Evolutionary conservation across 208 protist genomes (phyloP).

Genomic region (Phytomonas francai): DNA sequence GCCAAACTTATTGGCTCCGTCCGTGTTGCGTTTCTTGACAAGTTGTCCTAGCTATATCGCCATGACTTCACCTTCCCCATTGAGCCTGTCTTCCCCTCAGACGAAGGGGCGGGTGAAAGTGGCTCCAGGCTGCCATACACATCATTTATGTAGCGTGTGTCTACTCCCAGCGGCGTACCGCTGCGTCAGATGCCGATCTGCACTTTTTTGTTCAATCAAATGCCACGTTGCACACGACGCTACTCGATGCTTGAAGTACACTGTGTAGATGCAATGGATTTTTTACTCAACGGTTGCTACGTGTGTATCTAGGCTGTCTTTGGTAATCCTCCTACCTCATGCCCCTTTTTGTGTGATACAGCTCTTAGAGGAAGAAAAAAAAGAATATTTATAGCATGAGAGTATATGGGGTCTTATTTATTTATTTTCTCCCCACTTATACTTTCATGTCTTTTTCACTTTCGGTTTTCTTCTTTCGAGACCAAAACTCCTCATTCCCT

Average conservation of each 20-base stretch:
- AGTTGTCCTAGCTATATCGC: background rate
- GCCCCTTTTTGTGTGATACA: conserved; percentile 6
- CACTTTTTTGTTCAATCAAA: conserved; percentile 69
- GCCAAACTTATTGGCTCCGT: background rate
- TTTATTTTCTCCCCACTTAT: background rate
- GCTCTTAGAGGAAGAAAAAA: background rate
- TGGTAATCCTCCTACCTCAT: background rate
- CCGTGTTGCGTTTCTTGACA: background rate
- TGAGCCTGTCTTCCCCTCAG: background rate
- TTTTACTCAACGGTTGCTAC: background rate
- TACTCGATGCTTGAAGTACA: conserved; percentile 77
- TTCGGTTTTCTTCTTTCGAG: conserved; percentile 1
- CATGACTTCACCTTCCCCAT: background rate
- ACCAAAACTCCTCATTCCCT: background rate
- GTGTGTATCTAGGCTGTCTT: background rate
- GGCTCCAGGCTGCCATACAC: conserved; percentile 3
- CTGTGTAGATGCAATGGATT: conserved; percentile 19
- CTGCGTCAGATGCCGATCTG: conserved; percentile 50
- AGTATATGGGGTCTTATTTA: background rate
- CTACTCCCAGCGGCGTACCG: conserved; percentile 55
- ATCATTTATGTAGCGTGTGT: conserved; percentile 71
- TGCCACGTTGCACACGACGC: conserved; percentile 75
- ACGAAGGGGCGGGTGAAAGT: background rate
- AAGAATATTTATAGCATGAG: background rate
- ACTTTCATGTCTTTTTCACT: background rate